These are phyloP conservation scores for Pilatotrama ljubarskyi DNA, from an alignment of 768 basidiomycete genomes.

Conservation along the genomic window DNA sequence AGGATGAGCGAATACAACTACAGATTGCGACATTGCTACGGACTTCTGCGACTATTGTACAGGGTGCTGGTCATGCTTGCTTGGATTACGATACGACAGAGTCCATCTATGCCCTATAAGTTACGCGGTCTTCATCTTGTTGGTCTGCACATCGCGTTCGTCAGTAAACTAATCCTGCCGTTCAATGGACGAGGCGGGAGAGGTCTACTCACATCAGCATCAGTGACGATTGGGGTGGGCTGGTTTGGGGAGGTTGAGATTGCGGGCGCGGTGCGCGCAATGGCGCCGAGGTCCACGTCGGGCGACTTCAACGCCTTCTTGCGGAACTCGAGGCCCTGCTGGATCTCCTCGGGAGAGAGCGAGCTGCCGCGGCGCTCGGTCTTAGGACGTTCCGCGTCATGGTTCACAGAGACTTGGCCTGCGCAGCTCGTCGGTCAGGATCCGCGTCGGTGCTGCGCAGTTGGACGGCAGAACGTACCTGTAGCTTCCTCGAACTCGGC, in stretches of 20 bases:
- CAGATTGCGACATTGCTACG: constrained; percentile 12
- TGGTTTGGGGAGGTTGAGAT: constrained; percentile 48
- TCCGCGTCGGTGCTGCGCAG: neutral
- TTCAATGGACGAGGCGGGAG: neutral
- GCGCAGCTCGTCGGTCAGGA: neutral
- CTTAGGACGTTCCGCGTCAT: constrained; percentile 1
- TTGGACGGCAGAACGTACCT: constrained; percentile 14
- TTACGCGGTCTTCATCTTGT: constrained; percentile 13
- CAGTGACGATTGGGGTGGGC: constrained; percentile 32
- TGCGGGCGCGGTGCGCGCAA: constrained; percentile 81
- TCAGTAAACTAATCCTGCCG: constrained; percentile 5
- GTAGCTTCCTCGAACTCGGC: constrained; percentile 40
- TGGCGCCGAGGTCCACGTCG: constrained; percentile 66
- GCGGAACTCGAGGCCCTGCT: constrained; percentile 65
- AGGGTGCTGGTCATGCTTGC: neutral
- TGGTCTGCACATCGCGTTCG: constrained; percentile 1
- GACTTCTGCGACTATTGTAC: constrained; percentile 7
- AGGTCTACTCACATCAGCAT: constrained; percentile 26
- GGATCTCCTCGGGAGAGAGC: constrained; percentile 63
- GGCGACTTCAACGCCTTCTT: constrained; percentile 64
- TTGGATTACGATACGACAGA: neutral
- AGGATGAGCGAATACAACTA: neutral
- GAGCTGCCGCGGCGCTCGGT: constrained; percentile 36
- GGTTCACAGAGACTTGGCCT: constrained; percentile 12
- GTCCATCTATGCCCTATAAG: constrained; percentile 3